Conservation (phyloP, 305 asterid genomes). For the Stenogyne calaminthoides region DNA sequence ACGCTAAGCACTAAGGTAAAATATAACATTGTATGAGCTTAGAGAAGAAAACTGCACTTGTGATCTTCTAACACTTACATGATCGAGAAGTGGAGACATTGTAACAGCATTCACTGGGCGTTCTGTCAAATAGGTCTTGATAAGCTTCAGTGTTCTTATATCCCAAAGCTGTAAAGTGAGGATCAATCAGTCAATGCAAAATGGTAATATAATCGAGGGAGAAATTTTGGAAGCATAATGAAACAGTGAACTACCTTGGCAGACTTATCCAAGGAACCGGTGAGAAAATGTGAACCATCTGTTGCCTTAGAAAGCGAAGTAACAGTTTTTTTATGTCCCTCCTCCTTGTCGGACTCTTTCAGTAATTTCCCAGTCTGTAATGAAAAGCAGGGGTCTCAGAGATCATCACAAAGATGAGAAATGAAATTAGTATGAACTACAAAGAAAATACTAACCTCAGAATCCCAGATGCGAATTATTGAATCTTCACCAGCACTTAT, state of each 20-base stretch:
- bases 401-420: not conserved
- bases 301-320: conserved; percentile 75
- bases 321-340: conserved; percentile 74
- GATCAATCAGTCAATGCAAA: conserved; percentile 22
- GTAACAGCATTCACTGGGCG: conserved; percentile 93
- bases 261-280: conserved; percentile 90
- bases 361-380: conserved; percentile 74
- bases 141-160: conserved; percentile 67
- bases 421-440: not conserved
- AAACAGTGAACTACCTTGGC: conserved; percentile 62
- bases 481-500: conserved; percentile 91
- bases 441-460: conserved; percentile 55
- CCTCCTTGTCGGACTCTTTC: conserved; percentile 71
- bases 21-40: not conserved
- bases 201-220: not conserved
- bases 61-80: conserved; percentile 49
- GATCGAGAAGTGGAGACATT: conserved; percentile 89
- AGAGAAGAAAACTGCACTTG: not conserved
- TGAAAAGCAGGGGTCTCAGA: not conserved
- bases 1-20: not conserved
- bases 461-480: conserved; percentile 83
- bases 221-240: not conserved
- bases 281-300: conserved; percentile 79
- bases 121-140: conserved; percentile 78
- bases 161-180: conserved; percentile 81